Base-by-base conservation (phyloP, 768 basidiomycete genomes). In the Lanmaoa rubissima region DNA sequence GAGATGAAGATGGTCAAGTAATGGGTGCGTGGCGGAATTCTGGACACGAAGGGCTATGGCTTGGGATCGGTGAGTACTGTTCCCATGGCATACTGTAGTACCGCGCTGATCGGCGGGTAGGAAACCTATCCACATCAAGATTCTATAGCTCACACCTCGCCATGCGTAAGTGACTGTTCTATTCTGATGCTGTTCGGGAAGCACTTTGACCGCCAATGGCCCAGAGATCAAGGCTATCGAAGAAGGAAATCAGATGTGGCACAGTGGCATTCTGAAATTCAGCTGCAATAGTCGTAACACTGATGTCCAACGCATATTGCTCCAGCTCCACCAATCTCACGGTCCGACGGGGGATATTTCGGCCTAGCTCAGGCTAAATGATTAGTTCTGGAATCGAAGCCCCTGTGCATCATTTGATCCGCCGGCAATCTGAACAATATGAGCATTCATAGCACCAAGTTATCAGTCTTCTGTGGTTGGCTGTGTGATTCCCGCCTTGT, bases 1-100 rank as follows among this genome's bases (percentile, higher is more conserved):
- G 86, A 34, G 75, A 85, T 61, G 70, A 75, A 32, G 83, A 89
- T 67, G 83, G 84, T 1, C 82, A 87, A 64, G 60, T 83, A 26
- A 69, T 75, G 9, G 78, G 78, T 0, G 70, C 48, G 35, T 61
- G 58, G 52, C 51, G 53, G 32, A 52, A 60, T 14, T 65, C 49
- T 47, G 56, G 61, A 17, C 54, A 68, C 43, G 58, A 76, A 16
- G 78, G 79, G n/a, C 51, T 57, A 17, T 63, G 57, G 48, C 55
- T 61, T 45, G 34, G 42, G 34, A 58, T 62, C 17, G 58, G 58
- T 54, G 34, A 45, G 48, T 48, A 19, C 4, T 24, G 47, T 44
- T 39, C 40, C 28, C 42, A 31, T 49, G 26, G 49, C 5, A 26
- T 36, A 17, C n/a, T 5, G 17, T 31, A 31, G 28, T 28, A 28